Percentiles rank a stretch among this genome's conserved stretches.
Evolutionary conservation across 306 rosid genomes (phyloP).

Genomic region (Quercus variabilis): DNA sequence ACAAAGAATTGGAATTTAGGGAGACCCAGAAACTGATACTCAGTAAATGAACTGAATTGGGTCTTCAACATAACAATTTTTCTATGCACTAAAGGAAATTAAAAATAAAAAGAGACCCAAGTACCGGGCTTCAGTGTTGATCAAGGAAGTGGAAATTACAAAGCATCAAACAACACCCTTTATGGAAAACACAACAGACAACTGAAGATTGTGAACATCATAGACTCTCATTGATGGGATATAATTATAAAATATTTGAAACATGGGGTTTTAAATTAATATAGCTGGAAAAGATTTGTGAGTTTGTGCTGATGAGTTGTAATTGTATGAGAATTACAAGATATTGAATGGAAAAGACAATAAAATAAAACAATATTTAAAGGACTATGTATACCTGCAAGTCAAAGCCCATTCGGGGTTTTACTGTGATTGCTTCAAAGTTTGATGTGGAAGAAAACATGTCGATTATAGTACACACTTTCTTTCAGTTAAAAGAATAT

Average conservation of each 20-base stretch:
- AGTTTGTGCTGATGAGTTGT: conserved; percentile 8
- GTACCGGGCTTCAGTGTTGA: neutral
- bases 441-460: neutral
- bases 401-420: conserved; percentile 21
- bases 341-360: neutral
- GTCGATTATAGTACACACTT: neutral
- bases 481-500: too few species aligned
- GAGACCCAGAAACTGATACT: conserved; percentile 26
- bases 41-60: conserved; percentile 11
- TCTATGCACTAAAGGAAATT: conserved; percentile 13
- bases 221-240: conserved; percentile 12
- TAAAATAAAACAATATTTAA: neutral
- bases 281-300: neutral
- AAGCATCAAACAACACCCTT: neutral
- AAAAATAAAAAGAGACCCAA: conserved; percentile 9
- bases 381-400: conserved; percentile 3
- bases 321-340: neutral
- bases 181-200: neutral
- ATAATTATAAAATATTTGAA: neutral
- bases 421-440: neutral
- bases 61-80: neutral
- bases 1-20: neutral
- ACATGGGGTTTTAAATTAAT: neutral
- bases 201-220: conserved; percentile 10
- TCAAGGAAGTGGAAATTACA: conserved; percentile 10